Conservation (phyloP, 345 rosid genomes). For the Arabidopsis suecica region DNA sequence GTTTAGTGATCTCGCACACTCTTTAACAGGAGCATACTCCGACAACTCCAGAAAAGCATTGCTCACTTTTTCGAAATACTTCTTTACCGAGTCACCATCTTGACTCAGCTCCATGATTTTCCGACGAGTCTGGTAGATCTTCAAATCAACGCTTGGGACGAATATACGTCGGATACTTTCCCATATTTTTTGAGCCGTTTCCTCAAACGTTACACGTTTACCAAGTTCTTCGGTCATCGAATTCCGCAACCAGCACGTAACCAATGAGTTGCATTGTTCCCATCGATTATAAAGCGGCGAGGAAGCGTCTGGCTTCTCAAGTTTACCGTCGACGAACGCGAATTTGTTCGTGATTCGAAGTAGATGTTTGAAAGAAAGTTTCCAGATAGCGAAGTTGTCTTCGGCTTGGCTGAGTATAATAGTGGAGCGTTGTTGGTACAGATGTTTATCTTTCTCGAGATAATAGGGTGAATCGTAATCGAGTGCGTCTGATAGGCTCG, state of each 20-base stretch:
- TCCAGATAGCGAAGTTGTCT: constrained; percentile 27
- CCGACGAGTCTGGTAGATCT: constrained; percentile 15
- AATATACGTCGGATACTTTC: not conserved
- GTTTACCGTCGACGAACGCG: not conserved
- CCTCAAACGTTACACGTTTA: not conserved
- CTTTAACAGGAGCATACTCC: constrained; percentile 17
- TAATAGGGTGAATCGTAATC: not conserved
- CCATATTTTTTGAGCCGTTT: constrained; percentile 15
- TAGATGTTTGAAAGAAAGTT: not conserved
- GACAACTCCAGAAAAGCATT: constrained; percentile 7
- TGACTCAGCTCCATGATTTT: constrained; percentile 5
- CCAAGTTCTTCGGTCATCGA: not conserved
- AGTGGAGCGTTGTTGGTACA: not conserved
- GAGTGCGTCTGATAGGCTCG: not conserved
- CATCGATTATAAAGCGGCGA: not conserved
- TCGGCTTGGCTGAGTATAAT: constrained; percentile 15
- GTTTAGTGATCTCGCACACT: constrained; percentile 18
- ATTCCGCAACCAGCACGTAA: constrained; percentile 1
- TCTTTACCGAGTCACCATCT: not conserved
- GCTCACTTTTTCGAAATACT: not conserved
- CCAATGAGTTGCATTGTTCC: not conserved
- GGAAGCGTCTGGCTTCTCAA: not conserved
- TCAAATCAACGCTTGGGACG: not conserved
- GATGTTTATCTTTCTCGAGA: not conserved
- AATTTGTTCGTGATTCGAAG: not conserved